phyloP scores from a whole-genome alignment of 225 moss, liverwort and hornwort species.

The Physcomitrium patens region DNA sequence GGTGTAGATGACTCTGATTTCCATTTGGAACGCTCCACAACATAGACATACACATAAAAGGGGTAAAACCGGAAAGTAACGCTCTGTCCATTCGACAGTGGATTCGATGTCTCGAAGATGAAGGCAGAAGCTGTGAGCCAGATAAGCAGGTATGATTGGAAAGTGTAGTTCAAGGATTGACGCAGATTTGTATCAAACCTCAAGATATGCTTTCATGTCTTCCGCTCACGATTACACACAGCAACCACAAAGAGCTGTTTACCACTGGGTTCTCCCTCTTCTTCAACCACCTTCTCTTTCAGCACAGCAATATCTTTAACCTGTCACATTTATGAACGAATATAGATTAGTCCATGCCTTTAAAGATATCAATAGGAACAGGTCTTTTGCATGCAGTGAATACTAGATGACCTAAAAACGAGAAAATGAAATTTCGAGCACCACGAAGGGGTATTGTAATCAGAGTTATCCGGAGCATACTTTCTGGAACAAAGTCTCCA shows the following conservation, averaged over 20 bases:
- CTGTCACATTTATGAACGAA: not conserved
- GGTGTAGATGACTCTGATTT: conserved; percentile 24
- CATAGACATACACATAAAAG: conserved; percentile 3
- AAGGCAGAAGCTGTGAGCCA: conserved; percentile 21
- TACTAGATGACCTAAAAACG: no score
- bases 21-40: conserved; percentile 25
- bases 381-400: no score
- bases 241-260: conserved; percentile 42
- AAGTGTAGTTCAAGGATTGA: conserved; percentile 6
- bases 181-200: not conserved
- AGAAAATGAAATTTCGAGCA: no score
- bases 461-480: conserved; percentile 12
- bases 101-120: not conserved
- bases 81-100: conserved; percentile 5
- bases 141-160: not conserved
- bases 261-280: conserved; percentile 25
- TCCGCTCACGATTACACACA: conserved; percentile 27
- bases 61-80: not conserved
- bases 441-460: no score
- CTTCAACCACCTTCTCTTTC: conserved; percentile 23
- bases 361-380: no score
- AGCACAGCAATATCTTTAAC: conserved; percentile 50
- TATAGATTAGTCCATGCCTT: not conserved
- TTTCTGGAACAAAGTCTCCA: conserved; percentile 51
- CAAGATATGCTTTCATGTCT: conserved; percentile 10